Base-by-base conservation (phyloP, 805 yeast genomes). In the Candida peoriensis region DNA sequence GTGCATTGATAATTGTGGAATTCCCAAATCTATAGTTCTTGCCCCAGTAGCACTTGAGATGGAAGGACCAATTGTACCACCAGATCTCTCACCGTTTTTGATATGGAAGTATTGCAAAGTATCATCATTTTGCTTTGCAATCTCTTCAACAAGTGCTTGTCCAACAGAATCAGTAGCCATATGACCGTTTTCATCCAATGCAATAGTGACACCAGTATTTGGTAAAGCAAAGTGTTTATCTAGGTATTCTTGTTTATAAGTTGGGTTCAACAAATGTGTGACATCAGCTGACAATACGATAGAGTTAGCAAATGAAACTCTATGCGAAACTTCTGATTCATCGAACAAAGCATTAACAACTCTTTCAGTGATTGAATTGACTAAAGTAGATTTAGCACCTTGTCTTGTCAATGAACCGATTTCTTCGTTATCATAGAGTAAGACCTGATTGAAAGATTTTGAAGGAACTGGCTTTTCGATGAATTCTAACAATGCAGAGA, bases 1-100 rank as follows among this genome's bases (percentile, higher is more conserved):
- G 60, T 85, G 95, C 95, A 85, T 85, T 3, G 90, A 74, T 48
- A 82, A 66, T 60, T 85, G 94, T 3, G 94, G 78, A 47, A 85
- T 80, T 37, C 95, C 95, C 39, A 84, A 58, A 50, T 85, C 95
- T 37, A 83, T 74, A 28, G 90, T 81, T 51, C 85, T 68, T 4
- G 84, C 83, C 37, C 87, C 87, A 2, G 85, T 77, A 43, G 70
- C 74, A 26, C 72, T 60, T 12, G 84, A 64, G 36, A 79, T 63
- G 9, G 72, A 66, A 16, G 86, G 95, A 1, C 96, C 96, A 53
- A 87, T 84, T 19, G 95, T 85, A 25, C 94, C 94, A 21, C 96
- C 96, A 1, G 88, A 79, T 54, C 93, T 74, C 12, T 84, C 72
- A 55, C 80, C 89, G 61, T 87, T 86, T 59, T 93, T 75, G 56